Percentiles rank a stretch among this genome's conserved stretches.
phyloP scores from a whole-genome alignment of 805 yeast genomes.

The Nakazawaea anatomiae region DNA sequence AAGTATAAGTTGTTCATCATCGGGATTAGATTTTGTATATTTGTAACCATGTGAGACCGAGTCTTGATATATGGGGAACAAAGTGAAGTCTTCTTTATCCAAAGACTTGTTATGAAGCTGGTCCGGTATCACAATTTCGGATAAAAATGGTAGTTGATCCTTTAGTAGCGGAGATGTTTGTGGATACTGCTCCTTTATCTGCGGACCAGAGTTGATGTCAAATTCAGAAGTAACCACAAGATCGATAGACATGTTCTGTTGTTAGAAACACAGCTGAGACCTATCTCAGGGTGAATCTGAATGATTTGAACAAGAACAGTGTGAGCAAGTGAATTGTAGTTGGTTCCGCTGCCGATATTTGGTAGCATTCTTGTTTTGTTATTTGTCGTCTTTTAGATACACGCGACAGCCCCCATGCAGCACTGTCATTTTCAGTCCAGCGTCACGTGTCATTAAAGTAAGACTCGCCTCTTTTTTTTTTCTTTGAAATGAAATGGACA shows the following conservation, averaged over 20 bases:
- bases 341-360: too few relatives aligned
- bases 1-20: slow-evolving; percentile 17
- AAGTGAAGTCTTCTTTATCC: slow-evolving; percentile 51
- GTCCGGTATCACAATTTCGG: slow-evolving; percentile 58
- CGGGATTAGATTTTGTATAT: slow-evolving; percentile 11
- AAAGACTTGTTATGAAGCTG: slow-evolving; percentile 44
- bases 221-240: slow-evolving; percentile 62
- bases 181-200: slow-evolving; percentile 58
- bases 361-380: neutral
- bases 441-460: neutral
- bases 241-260: neutral
- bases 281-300: too few relatives aligned
- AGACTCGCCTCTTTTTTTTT: neutral
- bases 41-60: slow-evolving; percentile 13
- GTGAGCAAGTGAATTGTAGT: too few relatives aligned
- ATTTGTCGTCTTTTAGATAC: neutral
- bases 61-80: slow-evolving; percentile 42
- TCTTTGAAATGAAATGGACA: neutral
- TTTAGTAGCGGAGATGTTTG: slow-evolving; percentile 27
- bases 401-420: neutral
- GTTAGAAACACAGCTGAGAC: neutral
- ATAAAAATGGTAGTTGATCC: slow-evolving; percentile 29
- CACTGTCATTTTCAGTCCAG: neutral
- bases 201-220: slow-evolving; percentile 71
- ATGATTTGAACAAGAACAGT: too few relatives aligned